Conservation (phyloP, 768 basidiomycete species). For the Flagelloscypha sp. region DNA sequence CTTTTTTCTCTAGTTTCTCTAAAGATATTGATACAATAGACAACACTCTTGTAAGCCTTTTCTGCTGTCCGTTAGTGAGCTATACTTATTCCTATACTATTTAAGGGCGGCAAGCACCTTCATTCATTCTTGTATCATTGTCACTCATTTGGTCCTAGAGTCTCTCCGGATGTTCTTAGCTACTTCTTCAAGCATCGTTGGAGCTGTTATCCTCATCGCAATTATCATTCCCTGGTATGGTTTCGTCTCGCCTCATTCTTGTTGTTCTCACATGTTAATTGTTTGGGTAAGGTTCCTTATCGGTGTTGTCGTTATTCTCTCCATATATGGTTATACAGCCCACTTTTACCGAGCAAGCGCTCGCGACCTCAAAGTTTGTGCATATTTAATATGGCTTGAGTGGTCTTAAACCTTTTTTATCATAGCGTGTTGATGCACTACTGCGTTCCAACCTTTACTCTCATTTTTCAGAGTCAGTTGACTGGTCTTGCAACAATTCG, state of each 20-base stretch:
- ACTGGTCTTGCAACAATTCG: slow-evolving; percentile 83
- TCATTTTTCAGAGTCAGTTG: slow-evolving; percentile 86
- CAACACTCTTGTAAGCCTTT: slow-evolving; percentile 52
- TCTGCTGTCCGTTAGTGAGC: no score
- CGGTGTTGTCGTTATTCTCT: slow-evolving; percentile 49
- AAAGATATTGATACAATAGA: slow-evolving; percentile 83
- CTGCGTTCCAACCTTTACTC: slow-evolving; percentile 81
- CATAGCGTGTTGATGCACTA: slow-evolving; percentile 51
- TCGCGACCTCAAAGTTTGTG: slow-evolving; percentile 69
- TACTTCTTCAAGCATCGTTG: slow-evolving; percentile 58
- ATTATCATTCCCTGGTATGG: slow-evolving; percentile 75
- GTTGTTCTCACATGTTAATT: no score
- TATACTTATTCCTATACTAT: no score
- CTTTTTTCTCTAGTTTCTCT: no score
- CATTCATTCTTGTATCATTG: not conserved
- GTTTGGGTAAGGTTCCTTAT: no score
- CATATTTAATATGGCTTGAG: not conserved
- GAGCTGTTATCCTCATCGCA: slow-evolving; percentile 71
- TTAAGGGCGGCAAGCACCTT: no score
- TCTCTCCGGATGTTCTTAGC: slow-evolving; percentile 63
- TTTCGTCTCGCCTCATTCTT: no score
- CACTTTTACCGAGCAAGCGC: slow-evolving; percentile 81
- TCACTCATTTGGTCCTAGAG: slow-evolving; percentile 28
- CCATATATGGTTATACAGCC: slow-evolving; percentile 64
- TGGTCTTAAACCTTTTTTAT: slow-evolving; percentile 2